Evolutionary conservation across 2,329 filamentous ascomycete species (phyloP).

Genomic region (Colletotrichum brevisporum): DNA sequence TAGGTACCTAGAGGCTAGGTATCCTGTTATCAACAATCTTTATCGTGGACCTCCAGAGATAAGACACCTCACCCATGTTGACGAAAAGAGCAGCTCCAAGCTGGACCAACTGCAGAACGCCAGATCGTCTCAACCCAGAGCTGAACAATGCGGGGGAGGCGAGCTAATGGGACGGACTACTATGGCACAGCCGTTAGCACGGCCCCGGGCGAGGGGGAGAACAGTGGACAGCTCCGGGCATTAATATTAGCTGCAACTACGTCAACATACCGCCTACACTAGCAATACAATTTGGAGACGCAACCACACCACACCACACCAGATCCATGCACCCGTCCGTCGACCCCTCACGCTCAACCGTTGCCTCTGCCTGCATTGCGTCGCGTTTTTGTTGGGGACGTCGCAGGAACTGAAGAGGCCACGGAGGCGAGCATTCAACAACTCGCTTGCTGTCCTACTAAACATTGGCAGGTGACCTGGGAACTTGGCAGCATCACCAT

Average conservation of each 20-base stretch:
- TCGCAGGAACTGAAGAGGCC: conserved; percentile 6
- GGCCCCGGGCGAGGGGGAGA: no score
- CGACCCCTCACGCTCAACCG: conserved; percentile 38
- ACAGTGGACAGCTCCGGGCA: no score
- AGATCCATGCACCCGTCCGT: no score
- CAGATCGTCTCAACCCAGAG: conserved; percentile 22
- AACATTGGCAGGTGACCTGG: not conserved
- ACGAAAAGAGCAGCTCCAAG: not conserved
- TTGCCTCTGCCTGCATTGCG: conserved; percentile 18
- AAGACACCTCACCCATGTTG: not conserved
- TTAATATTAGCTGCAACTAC: no score
- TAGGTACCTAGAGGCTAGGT: no score
- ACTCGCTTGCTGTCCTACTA: not conserved
- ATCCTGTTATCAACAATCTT: no score
- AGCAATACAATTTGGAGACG: not conserved
- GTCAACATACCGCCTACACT: no score
- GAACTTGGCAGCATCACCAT: not conserved
- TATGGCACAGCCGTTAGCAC: no score
- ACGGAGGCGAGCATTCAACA: conserved; percentile 24
- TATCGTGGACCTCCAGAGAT: not conserved
- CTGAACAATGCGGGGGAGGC: conserved; percentile 36
- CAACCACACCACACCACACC: no score
- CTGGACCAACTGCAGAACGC: not conserved
- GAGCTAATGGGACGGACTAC: not conserved
- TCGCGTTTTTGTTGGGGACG: conserved; percentile 35